Base-by-base conservation (phyloP, 2,329 filamentous ascomycete genomes). In the Ilyonectria sp. region DNA sequence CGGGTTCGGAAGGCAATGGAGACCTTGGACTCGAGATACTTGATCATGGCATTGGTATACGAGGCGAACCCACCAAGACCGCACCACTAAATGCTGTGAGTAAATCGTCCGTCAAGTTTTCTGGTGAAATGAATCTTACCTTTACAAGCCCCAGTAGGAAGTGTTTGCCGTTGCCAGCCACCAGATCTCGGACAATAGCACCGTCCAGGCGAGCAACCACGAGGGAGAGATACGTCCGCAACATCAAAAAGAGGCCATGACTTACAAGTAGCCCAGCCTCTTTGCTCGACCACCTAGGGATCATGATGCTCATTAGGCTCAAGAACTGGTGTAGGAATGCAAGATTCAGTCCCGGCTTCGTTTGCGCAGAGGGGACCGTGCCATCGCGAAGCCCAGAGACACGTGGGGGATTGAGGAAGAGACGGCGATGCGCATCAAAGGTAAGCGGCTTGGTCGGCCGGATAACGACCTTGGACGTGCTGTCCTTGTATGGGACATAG, bases 41-140 rank as follows among this genome's bases (percentile, higher is more conserved):
- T 98, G 86, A 99, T 99, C 93, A 97, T 98, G 61, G 95, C 94
- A 80, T 99, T 99, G 57, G 95, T 98, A 78, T 99, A 99, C 0
- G 95, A 97, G 9, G 95, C 95, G 70, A 98, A 91, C 2, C 93
- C 94, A 47, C 96, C 96, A 40, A 99, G 91, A 3, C 95, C 94
- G 71, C 95, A 94, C 96, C 96, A 99, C 86, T 90, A 58, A 69
- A 50, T 31, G 60, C 52, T 44, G 53, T 68, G 44, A 67, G 69
- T 33, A 19, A 33, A 5, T 21, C 9, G 21, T 21, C 47, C 33
- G 1, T 6, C 7, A 40, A 19, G 23, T n/a, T 11, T 6, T 6
- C 9, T 3, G 17, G 13, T 11, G 15, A 17, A 15, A 9, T 44
- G 4, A 2, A 2, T 44, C 83, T 64, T 79, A 89, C 88, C 84